These are phyloP conservation scores for Nicotiana paniculata DNA, from an alignment of 257 asterid genomes.

Conservation along the genomic window DNA sequence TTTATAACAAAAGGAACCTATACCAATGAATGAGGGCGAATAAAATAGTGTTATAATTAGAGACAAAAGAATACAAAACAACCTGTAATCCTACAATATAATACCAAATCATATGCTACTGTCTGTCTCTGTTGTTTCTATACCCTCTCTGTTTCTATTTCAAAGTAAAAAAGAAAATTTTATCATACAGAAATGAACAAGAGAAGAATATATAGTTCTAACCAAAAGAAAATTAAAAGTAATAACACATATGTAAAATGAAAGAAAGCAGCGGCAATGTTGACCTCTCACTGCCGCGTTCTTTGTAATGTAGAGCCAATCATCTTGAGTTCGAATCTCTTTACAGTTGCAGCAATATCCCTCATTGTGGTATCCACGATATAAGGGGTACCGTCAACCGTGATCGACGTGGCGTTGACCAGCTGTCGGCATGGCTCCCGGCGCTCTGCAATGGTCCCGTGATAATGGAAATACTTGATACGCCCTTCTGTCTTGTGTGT, in stretches of 20 bases:
- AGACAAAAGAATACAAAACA: slow-evolving; percentile 7
- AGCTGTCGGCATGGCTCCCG: slow-evolving; percentile 57
- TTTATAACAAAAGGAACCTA: neutral
- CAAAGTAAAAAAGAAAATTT: neutral
- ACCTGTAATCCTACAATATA: slow-evolving; percentile 1
- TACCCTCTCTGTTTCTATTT: neutral
- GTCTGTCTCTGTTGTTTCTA: slow-evolving; percentile 6
- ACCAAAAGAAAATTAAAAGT: neutral
- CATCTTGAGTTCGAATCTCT: slow-evolving; percentile 61
- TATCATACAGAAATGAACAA: slow-evolving; percentile 14
- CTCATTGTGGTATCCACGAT: slow-evolving; percentile 52
- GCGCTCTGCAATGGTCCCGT: slow-evolving; percentile 64
- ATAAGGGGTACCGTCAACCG: slow-evolving; percentile 44
- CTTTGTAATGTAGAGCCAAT: slow-evolving; percentile 52
- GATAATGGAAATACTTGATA: slow-evolving; percentile 66
- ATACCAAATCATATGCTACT: slow-evolving; percentile 17
- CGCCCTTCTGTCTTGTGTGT: slow-evolving; percentile 59
- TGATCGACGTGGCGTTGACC: slow-evolving; percentile 32
- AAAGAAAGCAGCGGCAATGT: neutral
- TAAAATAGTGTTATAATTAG: neutral
- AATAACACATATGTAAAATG: neutral
- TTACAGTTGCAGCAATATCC: slow-evolving; percentile 49
- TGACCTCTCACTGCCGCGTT: slow-evolving; percentile 50
- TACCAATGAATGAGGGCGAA: neutral
- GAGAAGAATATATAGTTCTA: slow-evolving; percentile 4